Evolutionary conservation across 345 rosid genomes (phyloP).

Genomic region (Camelina sativa): DNA sequence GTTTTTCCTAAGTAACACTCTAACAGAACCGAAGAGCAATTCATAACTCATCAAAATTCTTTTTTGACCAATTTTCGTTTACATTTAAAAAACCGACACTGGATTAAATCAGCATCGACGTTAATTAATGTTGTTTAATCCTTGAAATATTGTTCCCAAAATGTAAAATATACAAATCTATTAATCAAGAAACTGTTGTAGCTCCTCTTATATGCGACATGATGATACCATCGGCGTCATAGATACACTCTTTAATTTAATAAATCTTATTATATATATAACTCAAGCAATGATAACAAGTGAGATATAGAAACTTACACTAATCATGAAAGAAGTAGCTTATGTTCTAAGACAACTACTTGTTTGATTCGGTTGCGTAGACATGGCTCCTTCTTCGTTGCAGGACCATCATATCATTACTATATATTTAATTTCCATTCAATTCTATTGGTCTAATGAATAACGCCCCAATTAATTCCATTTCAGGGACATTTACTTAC

Average conservation of each 20-base stretch:
- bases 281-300: slow-evolving; percentile 7
- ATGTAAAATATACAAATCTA: no score
- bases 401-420: slow-evolving; percentile 42
- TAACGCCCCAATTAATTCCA: slow-evolving; percentile 27
- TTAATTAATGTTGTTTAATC: no score
- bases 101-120: no score
- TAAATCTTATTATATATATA: neutral
- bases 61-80: no score
- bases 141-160: no score
- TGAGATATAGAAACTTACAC: neutral
- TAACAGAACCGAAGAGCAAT: no score
- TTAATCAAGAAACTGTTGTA: neutral
- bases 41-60: no score
- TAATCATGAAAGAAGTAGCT: slow-evolving; percentile 34
- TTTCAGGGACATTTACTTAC: slow-evolving; percentile 33
- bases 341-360: slow-evolving; percentile 29
- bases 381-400: slow-evolving; percentile 33
- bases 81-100: no score
- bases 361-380: slow-evolving; percentile 36
- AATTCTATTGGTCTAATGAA: slow-evolving; percentile 33
- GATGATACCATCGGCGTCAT: neutral
- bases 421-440: slow-evolving; percentile 38
- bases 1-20: no score
- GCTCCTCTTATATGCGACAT: slow-evolving; percentile 21
- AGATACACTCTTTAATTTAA: slow-evolving; percentile 1